Conservation (phyloP, 2,329 filamentous ascomycete species). For the Incumbomyces lentus region DNA sequence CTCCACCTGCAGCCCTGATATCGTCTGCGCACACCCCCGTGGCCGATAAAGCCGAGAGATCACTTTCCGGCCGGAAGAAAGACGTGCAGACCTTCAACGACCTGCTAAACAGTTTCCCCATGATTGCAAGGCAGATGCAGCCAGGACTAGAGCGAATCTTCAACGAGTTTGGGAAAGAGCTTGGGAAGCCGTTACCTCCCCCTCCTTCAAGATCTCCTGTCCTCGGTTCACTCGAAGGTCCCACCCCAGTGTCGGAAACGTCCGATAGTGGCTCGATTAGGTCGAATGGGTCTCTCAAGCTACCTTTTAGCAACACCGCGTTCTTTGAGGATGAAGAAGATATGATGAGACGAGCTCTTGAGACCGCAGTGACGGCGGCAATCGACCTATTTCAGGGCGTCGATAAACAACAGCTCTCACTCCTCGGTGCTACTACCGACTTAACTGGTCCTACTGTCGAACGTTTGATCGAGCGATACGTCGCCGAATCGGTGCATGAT, state of each 20-base stretch:
- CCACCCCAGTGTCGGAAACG: slow-evolving; percentile 20
- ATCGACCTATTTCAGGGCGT: slow-evolving; percentile 95
- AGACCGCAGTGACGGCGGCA: slow-evolving; percentile 82
- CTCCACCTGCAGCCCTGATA: slow-evolving; percentile 52
- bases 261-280: slow-evolving; percentile 21
- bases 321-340: slow-evolving; percentile 86
- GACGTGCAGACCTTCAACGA: slow-evolving; percentile 86
- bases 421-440: slow-evolving; percentile 85
- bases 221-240: slow-evolving; percentile 8
- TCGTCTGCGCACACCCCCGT: slow-evolving; percentile 45
- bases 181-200: slow-evolving; percentile 74
- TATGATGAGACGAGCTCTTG: slow-evolving; percentile 74
- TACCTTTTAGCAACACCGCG: slow-evolving; percentile 50
- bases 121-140: slow-evolving; percentile 95
- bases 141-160: slow-evolving; percentile 81
- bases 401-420: slow-evolving; percentile 87
- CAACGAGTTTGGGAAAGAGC: slow-evolving; percentile 73
- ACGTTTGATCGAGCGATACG: slow-evolving; percentile 85
- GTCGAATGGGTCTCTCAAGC: slow-evolving; percentile 31
- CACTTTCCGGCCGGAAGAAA: slow-evolving; percentile 60
- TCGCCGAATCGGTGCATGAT: slow-evolving; percentile 85
- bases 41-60: slow-evolving; percentile 21
- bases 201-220: slow-evolving; percentile 40
- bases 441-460: slow-evolving; percentile 87
- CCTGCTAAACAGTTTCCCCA: slow-evolving; percentile 79